Conservation (phyloP, 164 flowering plant genomes). For the Piper longum region DNA sequence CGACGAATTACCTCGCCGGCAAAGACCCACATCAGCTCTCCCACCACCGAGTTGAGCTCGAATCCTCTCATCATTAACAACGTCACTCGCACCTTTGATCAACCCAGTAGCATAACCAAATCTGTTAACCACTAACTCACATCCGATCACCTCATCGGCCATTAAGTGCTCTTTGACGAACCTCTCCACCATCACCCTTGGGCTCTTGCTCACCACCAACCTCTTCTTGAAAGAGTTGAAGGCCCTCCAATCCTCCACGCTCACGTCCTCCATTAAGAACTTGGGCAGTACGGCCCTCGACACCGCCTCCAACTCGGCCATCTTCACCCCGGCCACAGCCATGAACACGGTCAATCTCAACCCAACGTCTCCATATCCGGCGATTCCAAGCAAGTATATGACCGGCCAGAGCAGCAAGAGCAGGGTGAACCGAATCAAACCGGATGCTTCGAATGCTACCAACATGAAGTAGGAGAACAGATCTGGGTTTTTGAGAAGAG, state of each 20-base stretch:
- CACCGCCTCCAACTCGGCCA: constrained; percentile 63
- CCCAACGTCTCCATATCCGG: constrained; percentile 32
- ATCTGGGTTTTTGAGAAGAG: constrained; percentile 42
- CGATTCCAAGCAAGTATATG: constrained; percentile 26
- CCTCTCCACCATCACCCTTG: constrained; percentile 74
- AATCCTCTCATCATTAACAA: constrained; percentile 16
- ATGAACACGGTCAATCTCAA: constrained; percentile 55
- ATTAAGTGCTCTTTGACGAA: constrained; percentile 71
- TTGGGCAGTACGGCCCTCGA: constrained; percentile 89
- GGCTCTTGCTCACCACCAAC: constrained; percentile 60
- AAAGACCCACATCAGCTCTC: constrained; percentile 39
- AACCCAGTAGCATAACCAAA: constrained; percentile 85
- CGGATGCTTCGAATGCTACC: constrained; percentile 82
- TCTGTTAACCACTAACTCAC: constrained; percentile 46
- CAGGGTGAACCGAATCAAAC: constrained; percentile 55
- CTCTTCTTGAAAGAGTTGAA: constrained; percentile 43
- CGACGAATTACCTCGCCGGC: constrained; percentile 14
- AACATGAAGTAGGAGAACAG: constrained; percentile 90
- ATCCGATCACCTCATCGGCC: constrained; percentile 65
- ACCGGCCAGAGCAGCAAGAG: constrained; percentile 64
- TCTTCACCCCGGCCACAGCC: constrained; percentile 43
- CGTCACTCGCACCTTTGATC: constrained; percentile 12
- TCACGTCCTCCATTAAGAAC: constrained; percentile 77
- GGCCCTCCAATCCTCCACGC: constrained; percentile 64
- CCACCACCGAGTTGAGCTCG: constrained; percentile 25